Evolutionary conservation across 306 rosid genomes (phyloP), one percentile per base, ranked within the genome.

Genomic region (Chamaecrista fasciculata): DNA sequence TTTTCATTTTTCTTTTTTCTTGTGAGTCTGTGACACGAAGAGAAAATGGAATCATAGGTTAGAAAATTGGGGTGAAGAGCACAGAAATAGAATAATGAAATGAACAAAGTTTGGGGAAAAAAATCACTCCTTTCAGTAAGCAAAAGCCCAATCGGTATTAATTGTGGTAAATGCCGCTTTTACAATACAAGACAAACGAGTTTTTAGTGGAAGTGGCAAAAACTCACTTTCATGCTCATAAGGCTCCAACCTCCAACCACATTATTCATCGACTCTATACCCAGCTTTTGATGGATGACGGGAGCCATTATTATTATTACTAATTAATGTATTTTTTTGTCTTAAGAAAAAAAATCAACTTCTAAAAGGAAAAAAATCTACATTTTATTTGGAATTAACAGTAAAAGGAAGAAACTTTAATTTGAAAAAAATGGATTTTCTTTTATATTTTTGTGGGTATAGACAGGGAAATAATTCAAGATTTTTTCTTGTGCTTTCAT

Each of bases 121-220:
- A 67, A 19, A 42, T 43, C 55, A 64, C 63, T 64, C 59, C 48
- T 75, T 75, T 42, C 42, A 59, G 60, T 51, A 33, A 79, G 85
- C 81, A 79, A 82, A 79, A n/a, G n/a, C 70, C 31, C 52, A 21
- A 79, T 39, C 56, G 50, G 75, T 76, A 77, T 74, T 75, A 76
- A 51, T 61, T 47, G 11, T 47, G 39, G 76, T 49, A 43, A 42
- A 16, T 36, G 55, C 75, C 26, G 26, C 77, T 73, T 66, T 79
- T 64, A 31, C 23, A 25, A 66, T 37, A 81, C 21, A 58, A 36
- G 78, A 82, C 81, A 83, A 81, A 62, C 25, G 33, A 25, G 28
- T 36, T 36, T 26, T 49, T 48, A 65, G 69, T 56, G 83, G 31
- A 63, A 74, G 61, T 64, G 31, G 80, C 66, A 23, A 47, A 64